phyloP scores from a whole-genome alignment of 192 early-diverging fungal species.

The Gaertneriomyces semiglobifer region DNA sequence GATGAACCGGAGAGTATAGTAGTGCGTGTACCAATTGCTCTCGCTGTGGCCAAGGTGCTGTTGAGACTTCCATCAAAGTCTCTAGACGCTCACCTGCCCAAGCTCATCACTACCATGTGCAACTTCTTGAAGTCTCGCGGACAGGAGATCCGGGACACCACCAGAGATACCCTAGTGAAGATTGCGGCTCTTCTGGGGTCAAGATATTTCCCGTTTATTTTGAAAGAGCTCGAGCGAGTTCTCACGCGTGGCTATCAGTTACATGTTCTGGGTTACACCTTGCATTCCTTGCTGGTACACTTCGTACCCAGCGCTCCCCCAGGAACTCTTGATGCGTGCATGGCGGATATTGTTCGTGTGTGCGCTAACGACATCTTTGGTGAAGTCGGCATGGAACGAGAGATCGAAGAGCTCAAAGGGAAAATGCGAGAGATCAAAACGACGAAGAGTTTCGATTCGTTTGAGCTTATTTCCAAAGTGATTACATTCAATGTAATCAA shows the following conservation, averaged over 20 bases:
- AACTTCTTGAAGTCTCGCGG: conserved; percentile 74
- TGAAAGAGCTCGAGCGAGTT: conserved; percentile 76
- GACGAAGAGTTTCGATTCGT: conserved; percentile 78
- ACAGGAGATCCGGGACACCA: conserved; percentile 80
- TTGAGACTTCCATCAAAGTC: conserved; percentile 72
- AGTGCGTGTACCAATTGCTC: conserved; percentile 79
- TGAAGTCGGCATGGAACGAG: conserved; percentile 79
- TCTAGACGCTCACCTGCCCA: conserved; percentile 76
- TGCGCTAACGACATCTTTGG: conserved; percentile 93
- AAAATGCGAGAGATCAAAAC: conserved; percentile 90
- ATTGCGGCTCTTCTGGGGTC: conserved; percentile 82
- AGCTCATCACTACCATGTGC: conserved; percentile 81
- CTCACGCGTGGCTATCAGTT: conserved; percentile 83
- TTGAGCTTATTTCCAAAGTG: conserved; percentile 75
- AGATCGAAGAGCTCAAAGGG: conserved; percentile 80
- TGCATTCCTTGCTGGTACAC: conserved; percentile 77
- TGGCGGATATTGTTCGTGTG: conserved; percentile 67
- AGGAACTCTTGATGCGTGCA: conserved; percentile 76
- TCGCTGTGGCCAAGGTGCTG: conserved; percentile 83
- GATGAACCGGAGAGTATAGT: conserved; percentile 71
- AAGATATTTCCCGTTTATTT: conserved; percentile 79
- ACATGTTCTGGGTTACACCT: conserved; percentile 93
- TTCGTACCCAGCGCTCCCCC: conserved; percentile 52
- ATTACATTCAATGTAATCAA: conserved; percentile 67
- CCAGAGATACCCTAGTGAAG: conserved; percentile 81